phyloP scores from a whole-genome alignment of 306 rosid genomes.

The Cucurbita ficifolia region DNA sequence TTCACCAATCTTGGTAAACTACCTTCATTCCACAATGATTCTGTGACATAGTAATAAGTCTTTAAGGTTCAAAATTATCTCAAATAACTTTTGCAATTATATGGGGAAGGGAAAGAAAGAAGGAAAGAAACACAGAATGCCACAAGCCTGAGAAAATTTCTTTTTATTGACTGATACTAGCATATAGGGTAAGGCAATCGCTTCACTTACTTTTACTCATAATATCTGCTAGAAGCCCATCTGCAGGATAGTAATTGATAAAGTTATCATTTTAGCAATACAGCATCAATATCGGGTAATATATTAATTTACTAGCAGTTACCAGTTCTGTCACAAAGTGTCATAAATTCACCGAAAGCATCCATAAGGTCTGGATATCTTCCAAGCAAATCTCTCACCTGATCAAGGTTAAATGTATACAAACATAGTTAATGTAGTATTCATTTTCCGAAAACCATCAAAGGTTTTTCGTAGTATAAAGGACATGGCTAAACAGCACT shows the following conservation, averaged over 20 bases:
- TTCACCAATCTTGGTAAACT: constrained; percentile 46
- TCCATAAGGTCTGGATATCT: constrained; percentile 85
- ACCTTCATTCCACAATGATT: constrained; percentile 49
- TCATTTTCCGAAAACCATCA: constrained; percentile 1
- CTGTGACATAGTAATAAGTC: constrained; percentile 30
- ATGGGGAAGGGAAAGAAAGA: not conserved
- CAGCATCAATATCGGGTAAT: not conserved
- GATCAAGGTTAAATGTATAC: constrained; percentile 14
- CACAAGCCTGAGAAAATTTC: not conserved
- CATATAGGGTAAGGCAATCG: not conserved
- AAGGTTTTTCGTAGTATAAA: not conserved
- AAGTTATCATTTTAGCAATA: not conserved
- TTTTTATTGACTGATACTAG: not conserved
- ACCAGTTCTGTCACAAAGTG: constrained; percentile 88
- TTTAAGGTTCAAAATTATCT: not conserved
- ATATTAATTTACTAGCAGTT: constrained; percentile 8
- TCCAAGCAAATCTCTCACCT: constrained; percentile 88
- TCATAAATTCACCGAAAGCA: constrained; percentile 76
- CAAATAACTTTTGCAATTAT: not conserved
- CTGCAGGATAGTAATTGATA: constrained; percentile 32
- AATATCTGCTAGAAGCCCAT: constrained; percentile 89
- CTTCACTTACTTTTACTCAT: constrained; percentile 69
- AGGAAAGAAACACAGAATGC: not conserved
- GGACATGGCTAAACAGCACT: not conserved
- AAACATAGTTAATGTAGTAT: constrained; percentile 2